These are phyloP conservation scores for Aspergillus taichungensis DNA, from an alignment of 495 filamentous ascomycete species.

Conservation along the genomic window DNA sequence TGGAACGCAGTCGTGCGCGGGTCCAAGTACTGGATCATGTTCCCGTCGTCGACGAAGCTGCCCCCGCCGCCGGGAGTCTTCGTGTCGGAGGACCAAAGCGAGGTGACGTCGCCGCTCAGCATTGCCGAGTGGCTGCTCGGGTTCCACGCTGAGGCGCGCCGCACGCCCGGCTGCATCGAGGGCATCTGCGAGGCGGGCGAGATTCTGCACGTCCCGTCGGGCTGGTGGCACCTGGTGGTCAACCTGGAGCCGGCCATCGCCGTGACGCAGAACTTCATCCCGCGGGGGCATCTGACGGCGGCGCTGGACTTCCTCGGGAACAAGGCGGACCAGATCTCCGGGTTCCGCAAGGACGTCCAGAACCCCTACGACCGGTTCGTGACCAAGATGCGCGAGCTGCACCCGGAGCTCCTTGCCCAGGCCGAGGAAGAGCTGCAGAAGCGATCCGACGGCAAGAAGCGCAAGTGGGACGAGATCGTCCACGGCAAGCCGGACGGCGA, in stretches of 20 bases:
- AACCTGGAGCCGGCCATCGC: constrained; percentile 79
- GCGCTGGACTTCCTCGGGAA: constrained; percentile 77
- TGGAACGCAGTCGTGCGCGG: constrained; percentile 95
- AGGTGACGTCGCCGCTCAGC: constrained; percentile 89
- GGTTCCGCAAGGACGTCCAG: constrained; percentile 64
- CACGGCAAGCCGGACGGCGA: constrained; percentile 33
- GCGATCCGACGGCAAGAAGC: constrained; percentile 55
- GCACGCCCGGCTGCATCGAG: constrained; percentile 70
- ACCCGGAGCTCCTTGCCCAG: constrained; percentile 58
- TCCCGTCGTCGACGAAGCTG: constrained; percentile 55
- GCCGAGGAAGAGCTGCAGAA: constrained; percentile 56
- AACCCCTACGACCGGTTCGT: constrained; percentile 73
- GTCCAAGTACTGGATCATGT: constrained; percentile 98
- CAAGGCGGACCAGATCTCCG: constrained; percentile 76
- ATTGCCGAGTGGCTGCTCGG: constrained; percentile 92
- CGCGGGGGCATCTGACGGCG: constrained; percentile 59
- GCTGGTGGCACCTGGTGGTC: constrained; percentile 97
- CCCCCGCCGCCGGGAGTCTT: constrained; percentile 79
- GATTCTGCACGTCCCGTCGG: constrained; percentile 83
- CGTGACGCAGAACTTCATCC: constrained; percentile 95
- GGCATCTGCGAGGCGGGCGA: constrained; percentile 83
- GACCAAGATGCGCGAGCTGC: constrained; percentile 50
- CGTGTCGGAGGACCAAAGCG: constrained; percentile 83
- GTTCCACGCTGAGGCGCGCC: constrained; percentile 83
- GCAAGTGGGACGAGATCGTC: constrained; percentile 79